Evolutionary conservation across 2,329 filamentous ascomycete genomes (phyloP), one percentile per base, ranked within the genome.

Genomic region (Fusarium sp.): DNA sequence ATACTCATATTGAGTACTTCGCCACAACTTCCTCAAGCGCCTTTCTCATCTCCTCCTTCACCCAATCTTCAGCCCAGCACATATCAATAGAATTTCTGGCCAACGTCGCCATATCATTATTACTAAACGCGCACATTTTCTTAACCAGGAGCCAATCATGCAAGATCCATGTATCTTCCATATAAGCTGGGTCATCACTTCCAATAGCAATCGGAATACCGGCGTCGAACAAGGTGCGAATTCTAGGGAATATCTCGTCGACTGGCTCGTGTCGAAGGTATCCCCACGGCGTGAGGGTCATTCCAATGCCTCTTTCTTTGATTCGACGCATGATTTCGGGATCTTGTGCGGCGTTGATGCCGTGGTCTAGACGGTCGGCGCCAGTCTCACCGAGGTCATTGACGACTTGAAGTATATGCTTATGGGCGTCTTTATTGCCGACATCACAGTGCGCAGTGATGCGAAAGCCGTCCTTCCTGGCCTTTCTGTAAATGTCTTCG

Each of bases 111-210:
- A 88, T 85, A 2, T 88, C 85, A 4, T 24, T 44, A 6, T 73
- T 26, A 13, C 12, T 44, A 9, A 74, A 74, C 0, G 5, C 38
- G 8, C 72, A 73, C 60, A 75, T 66, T n/a, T 51, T 66, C 60
- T 85, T 81, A 4, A 71, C 80, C 26, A 88, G 80, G 1, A 72
- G 53, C n/a, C 61, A 28, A 24, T 72, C 41, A 8, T 74, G 84
- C 80, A 87, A 85, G 59, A 78, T 73, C 75, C 74, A 78, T 1
- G 57, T 57, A 81, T 94, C 91, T 5, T 92, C 91, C 83, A 95
- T 94, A 77, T 93, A 93, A 10, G 90, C 91, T 60, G 91, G 91
- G 78, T 93, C 91, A 78, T 94, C 92, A 72, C 90, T 92, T 78
- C 93, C 93, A 79, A 94, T 89, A 41, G 88, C 90, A 78, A 94